A percentile compares a stretch with the other conserved stretches of the same genome.
These are phyloP conservation scores for Aegilops umbellulata DNA, from an alignment of 176 grass and related monocot species.

Conservation along the genomic window DNA sequence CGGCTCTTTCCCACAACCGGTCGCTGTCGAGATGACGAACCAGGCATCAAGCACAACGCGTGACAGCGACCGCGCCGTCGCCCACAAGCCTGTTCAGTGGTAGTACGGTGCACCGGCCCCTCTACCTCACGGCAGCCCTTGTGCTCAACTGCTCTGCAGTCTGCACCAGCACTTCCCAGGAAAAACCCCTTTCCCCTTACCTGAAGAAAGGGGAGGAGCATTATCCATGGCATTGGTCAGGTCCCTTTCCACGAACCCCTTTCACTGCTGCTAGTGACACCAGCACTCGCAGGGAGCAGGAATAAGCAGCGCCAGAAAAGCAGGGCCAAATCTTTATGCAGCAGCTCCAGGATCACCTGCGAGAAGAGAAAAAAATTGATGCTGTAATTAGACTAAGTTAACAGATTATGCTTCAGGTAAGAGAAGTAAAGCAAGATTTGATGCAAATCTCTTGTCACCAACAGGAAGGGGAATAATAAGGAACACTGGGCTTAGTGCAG, in stretches of 20 bases:
- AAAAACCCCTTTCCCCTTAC: not conserved
- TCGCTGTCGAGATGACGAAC: not conserved
- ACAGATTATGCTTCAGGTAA: slow-evolving; percentile 21
- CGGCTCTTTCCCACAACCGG: not conserved
- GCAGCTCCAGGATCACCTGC: slow-evolving; percentile 36
- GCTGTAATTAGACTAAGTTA: slow-evolving; percentile 10
- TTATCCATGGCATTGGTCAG: slow-evolving; percentile 16
- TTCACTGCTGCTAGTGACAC: slow-evolving; percentile 59
- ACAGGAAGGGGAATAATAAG: slow-evolving; percentile 21
- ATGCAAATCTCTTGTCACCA: slow-evolving; percentile 43
- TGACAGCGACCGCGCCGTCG: slow-evolving; percentile 21
- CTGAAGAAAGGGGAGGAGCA: not conserved
- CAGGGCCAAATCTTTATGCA: slow-evolving; percentile 39
- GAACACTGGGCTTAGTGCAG: slow-evolving; percentile 25
- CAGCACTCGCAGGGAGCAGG: slow-evolving; percentile 33
- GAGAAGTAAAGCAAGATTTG: slow-evolving; percentile 25
- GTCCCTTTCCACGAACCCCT: slow-evolving; percentile 23
- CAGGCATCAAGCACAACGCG: slow-evolving; percentile 3
- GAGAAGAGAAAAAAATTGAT: not conserved
- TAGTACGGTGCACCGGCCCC: slow-evolving; percentile 10
- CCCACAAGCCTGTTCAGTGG: not conserved
- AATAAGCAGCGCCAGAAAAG: slow-evolving; percentile 29
- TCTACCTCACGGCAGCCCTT: not conserved
- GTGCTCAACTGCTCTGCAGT: not conserved
- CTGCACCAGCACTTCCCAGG: not conserved